Evolutionary conservation across 768 basidiomycete genomes (phyloP).

Genomic region (Lactarius deliciosus): DNA sequence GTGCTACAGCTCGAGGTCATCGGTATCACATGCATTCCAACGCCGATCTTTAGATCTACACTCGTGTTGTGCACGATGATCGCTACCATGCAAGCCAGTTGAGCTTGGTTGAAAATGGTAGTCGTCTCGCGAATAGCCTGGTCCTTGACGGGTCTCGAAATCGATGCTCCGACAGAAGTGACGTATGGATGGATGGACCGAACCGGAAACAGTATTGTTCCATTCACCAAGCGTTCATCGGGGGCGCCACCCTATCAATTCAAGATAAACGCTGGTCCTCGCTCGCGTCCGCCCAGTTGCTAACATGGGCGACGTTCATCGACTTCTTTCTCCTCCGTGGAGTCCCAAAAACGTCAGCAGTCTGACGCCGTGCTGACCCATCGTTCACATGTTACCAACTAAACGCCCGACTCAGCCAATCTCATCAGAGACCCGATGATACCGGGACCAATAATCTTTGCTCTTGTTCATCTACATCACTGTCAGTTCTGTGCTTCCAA

Average conservation of each 20-base stretch:
- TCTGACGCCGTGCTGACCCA: constrained; percentile 3
- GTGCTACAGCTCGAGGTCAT: not conserved
- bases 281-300: not conserved
- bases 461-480: not conserved
- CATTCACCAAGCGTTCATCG: too few species aligned
- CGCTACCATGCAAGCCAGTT: too few species aligned
- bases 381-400: not conserved
- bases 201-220: not conserved
- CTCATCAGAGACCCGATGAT: not conserved
- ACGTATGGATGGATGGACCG: not conserved
- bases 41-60: constrained; percentile 2
- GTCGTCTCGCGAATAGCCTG: too few species aligned
- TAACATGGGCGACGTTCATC: not conserved
- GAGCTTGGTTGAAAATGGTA: too few species aligned
- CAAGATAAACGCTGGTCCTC: not conserved
- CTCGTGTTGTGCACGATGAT: not conserved
- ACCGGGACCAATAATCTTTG: not conserved
- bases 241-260: not conserved
- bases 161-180: not conserved
- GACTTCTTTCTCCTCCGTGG: not conserved
- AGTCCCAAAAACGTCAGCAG: not conserved
- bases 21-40: constrained; percentile 9
- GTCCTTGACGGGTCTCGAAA: not conserved
- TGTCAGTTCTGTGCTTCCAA: not conserved
- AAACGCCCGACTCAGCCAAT: constrained; percentile 1